A percentile compares a stretch with the other conserved stretches of the same genome.
phyloP scores from a whole-genome alignment of 179 eudicot species.

The Carnegiea gigantea region DNA sequence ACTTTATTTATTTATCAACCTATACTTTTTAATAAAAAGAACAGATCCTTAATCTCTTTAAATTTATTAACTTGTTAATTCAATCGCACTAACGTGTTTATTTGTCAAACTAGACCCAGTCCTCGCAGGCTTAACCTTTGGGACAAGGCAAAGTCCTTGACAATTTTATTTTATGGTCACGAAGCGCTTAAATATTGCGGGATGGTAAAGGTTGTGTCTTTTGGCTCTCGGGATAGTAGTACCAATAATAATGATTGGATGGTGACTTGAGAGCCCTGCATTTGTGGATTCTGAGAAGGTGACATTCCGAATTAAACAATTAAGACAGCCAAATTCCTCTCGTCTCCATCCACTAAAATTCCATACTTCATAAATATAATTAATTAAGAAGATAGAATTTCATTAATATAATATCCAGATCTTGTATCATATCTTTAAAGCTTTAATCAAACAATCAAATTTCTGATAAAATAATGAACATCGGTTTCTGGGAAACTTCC shows the following conservation, averaged over 20 bases:
- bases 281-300: slow-evolving; percentile 6
- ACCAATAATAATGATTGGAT: slow-evolving; percentile 8
- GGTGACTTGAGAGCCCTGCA: slow-evolving; percentile 11
- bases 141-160: slow-evolving; percentile 1
- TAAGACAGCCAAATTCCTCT: neutral
- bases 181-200: neutral
- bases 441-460: neutral
- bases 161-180: neutral
- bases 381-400: neutral
- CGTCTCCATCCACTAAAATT: neutral
- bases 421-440: neutral
- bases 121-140: neutral
- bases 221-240: neutral
- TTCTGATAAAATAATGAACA: neutral
- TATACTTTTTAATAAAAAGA: too few species aligned
- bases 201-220: neutral
- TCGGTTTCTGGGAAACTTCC: slow-evolving; percentile 32
- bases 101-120: too few species aligned
- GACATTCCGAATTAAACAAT: neutral
- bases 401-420: neutral
- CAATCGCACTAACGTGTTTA: too few species aligned
- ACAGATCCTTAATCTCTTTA: too few species aligned
- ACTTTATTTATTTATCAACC: too few species aligned
- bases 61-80: too few species aligned
- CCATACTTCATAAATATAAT: neutral